A percentile compares a stretch with the other conserved stretches of the same genome.
These are phyloP conservation scores for Pleurotus djamor DNA, from an alignment of 768 basidiomycete genomes.

Conservation along the genomic window DNA sequence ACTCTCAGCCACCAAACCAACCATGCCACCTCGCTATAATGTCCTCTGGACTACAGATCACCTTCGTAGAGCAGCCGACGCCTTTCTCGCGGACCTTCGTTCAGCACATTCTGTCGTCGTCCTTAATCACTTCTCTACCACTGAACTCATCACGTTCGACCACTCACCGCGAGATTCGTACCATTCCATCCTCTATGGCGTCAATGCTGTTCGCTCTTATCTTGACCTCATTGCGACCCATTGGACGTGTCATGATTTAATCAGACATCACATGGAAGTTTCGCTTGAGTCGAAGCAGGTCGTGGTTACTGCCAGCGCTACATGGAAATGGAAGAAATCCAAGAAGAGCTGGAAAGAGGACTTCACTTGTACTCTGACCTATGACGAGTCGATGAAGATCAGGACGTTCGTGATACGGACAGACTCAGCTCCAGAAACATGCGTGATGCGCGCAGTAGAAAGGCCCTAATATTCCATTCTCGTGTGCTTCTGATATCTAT, in stretches of 20 bases:
- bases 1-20: background rate
- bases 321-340: slow-evolving; percentile 45
- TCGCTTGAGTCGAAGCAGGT: slow-evolving; percentile 24
- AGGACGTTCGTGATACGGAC: slow-evolving; percentile 37
- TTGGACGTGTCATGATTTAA: slow-evolving; percentile 33
- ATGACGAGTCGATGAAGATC: slow-evolving; percentile 42
- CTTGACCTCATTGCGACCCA: slow-evolving; percentile 46
- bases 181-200: slow-evolving; percentile 32
- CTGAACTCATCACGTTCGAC: slow-evolving; percentile 4
- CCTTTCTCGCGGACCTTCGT: slow-evolving; percentile 2
- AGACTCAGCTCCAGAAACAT: slow-evolving; percentile 35
- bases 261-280: slow-evolving; percentile 19
- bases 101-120: background rate
- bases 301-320: slow-evolving; percentile 32
- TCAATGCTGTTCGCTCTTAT: slow-evolving; percentile 47
- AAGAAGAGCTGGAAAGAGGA: slow-evolving; percentile 42
- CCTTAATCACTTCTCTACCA: slow-evolving; percentile 8
- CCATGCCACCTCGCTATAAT: background rate
- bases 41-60: slow-evolving; percentile 3
- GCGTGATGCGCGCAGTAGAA: slow-evolving; percentile 45
- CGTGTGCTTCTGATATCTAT: background rate
- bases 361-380: slow-evolving; percentile 41
- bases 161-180: slow-evolving; percentile 8
- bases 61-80: background rate
- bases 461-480: background rate